Evolutionary conservation across 2,329 filamentous ascomycete species (phyloP), one percentile per base, ranked within the genome.

Genomic region (Rutstroemia sydowiana): DNA sequence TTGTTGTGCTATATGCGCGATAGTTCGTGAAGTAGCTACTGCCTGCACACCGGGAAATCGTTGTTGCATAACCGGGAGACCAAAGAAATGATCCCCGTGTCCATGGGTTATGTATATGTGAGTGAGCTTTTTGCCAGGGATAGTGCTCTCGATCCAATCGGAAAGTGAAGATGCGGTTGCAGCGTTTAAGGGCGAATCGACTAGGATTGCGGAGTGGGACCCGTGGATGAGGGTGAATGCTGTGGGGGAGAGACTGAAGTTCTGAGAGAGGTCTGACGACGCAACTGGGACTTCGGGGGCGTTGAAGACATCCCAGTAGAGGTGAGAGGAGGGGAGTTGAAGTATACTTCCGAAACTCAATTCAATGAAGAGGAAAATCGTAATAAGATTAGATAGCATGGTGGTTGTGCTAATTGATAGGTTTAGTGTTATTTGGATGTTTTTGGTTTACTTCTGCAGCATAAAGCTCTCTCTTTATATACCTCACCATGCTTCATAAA

Each of bases 11-110:
- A 44, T 28, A 18, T 49, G 37, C 32, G 44, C 45, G 21, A 44
- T 43, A 18, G 39, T 43, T n/a, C 28, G 45, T 8, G 16, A 10
- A 1, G 37, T 53, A 3, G 51, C 51, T 10, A 42, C 20, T 3
- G 50, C 44, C 4, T 32, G 11, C 5, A 52, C 13, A n/a, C n/a
- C 45, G 0, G 69, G 68, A 37, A 66, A 72, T 1, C 58, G 61
- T 16, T 61, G 53, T 5, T 57, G 26, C 2, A 72, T 51, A 5
- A 60, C 39, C 0, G 64, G 51, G 10, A 66, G 51, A 34, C 68
- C 67, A 45, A 71, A 67, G 55, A 62, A 73, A 56, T 73, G 70
- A 56, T 72, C 69, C 14, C 62, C 68, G 37, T 72, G 69, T 14
- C 67, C 66, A 37, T 72, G 70, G 0, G 70, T 72, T 34, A 70